Base-by-base conservation (phyloP, 2,329 filamentous ascomycete species). In the Rhinocladiella similis region DNA sequence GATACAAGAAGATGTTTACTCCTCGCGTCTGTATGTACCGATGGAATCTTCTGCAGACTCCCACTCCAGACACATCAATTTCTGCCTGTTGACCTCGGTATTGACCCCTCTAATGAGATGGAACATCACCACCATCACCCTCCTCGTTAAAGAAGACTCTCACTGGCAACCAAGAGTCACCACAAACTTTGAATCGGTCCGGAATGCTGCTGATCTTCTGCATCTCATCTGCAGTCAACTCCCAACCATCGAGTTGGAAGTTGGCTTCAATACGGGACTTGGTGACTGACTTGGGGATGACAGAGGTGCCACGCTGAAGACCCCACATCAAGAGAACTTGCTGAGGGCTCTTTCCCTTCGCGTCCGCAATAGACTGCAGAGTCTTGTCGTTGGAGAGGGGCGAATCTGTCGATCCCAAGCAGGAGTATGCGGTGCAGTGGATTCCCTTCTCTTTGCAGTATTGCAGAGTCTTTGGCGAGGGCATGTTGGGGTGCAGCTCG, bases 261-360 rank as follows among this genome's bases (percentile, higher is more conserved):
- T 96, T 95, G 61, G 77, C 83, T 73, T 88, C 79, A 67, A 96
- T 91, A 41, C 90, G 83, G 51, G 78, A 79, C 64, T 85, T 82
- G 63, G 83, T 91, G 56, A 92, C 88, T 50, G 83, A 88, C 82
- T 96, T 96, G 67, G 90, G 90, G 67, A 96, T 91, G 50, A 96
- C 90, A 63, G 84, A 88, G 79, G 87, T 90, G 57, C 88, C 50
- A 19, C 90, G 86, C 71, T 88, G 84, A 54, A 95, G 76, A 62
- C 90, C 90, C 90, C 90, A 96, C 66, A 85, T 78, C 62, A 96
- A 76, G 66, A 94, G 76, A 50, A 91, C 83, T 79, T 95, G 88
- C 77, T 91, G 86, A 27, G 62, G 60, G 33, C 55, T 63, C 57
- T 65, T 65, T 50, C 65, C 65, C 35, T 65, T 61, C 20, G 62